Evolutionary conservation across 2,329 filamentous ascomycete genomes (phyloP).

Genomic region (Penicillium sumatraense): DNA sequence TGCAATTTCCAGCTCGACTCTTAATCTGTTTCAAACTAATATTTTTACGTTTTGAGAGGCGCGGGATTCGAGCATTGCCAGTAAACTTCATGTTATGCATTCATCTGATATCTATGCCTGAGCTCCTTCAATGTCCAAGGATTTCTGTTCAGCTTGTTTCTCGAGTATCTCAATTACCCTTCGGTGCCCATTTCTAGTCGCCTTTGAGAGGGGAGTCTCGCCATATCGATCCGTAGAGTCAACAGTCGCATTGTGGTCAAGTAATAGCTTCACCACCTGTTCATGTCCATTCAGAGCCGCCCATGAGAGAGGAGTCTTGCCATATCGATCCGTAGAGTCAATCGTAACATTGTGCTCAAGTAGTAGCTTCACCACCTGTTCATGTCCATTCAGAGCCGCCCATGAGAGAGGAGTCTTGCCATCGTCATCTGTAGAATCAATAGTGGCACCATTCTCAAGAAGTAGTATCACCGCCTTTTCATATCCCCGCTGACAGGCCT

Average conservation of each 20-base stretch:
- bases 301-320: neutral
- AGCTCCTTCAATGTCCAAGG: too few relatives aligned
- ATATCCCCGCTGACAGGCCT: neutral
- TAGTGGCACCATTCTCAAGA: neutral
- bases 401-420: neutral
- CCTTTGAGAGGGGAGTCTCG: neutral
- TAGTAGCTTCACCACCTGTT: neutral
- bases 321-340: neutral
- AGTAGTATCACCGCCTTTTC: neutral
- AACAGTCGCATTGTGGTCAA: neutral
- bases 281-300: neutral
- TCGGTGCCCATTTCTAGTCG: neutral
- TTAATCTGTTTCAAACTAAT: too few relatives aligned
- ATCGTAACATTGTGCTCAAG: neutral
- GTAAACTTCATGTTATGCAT: too few relatives aligned
- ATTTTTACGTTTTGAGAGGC: too few relatives aligned
- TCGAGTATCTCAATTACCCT: too few relatives aligned
- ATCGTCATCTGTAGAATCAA: neutral
- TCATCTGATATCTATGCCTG: too few relatives aligned
- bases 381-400: neutral
- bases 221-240: neutral
- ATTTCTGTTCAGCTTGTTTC: too few relatives aligned
- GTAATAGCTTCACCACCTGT: neutral
- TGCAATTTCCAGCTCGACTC: too few relatives aligned
- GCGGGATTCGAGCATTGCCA: too few relatives aligned